Percentiles rank a stretch among this genome's conserved stretches.
phyloP scores from a whole-genome alignment of 768 basidiomycete genomes.

The Lentinula boryana region DNA sequence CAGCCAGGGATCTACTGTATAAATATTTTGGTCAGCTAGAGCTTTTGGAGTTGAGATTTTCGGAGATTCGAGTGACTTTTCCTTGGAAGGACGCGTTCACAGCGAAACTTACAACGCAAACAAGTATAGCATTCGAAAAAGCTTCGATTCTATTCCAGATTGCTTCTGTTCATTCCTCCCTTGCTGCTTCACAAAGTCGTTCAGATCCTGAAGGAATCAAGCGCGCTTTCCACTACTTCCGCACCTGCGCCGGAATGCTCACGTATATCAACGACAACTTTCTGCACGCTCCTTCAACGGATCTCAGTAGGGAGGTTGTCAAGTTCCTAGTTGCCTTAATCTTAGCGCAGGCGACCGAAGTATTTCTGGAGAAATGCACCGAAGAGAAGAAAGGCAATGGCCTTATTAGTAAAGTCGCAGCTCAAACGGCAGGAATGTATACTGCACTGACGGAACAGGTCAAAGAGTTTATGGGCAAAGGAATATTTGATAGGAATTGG shows the following conservation, averaged over 20 bases:
- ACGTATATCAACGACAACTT: slow-evolving; percentile 99
- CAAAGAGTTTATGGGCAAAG: slow-evolving; percentile 96
- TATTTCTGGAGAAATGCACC: slow-evolving; percentile 93
- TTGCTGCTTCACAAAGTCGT: slow-evolving; percentile 80
- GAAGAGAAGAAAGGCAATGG: slow-evolving; percentile 84
- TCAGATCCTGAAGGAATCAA: slow-evolving; percentile 90
- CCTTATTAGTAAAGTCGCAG: slow-evolving; percentile 77
- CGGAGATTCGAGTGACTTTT: slow-evolving; percentile 94
- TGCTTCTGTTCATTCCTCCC: slow-evolving; percentile 87
- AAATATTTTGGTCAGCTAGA: slow-evolving; percentile 99
- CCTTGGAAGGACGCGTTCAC: slow-evolving; percentile 98
- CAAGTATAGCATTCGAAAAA: slow-evolving; percentile 97
- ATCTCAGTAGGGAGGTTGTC: slow-evolving; percentile 90
- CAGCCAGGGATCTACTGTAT: slow-evolving; percentile 94
- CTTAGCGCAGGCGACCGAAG: slow-evolving; percentile 90
- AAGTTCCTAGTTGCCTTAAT: slow-evolving; percentile 88
- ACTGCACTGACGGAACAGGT: slow-evolving; percentile 80
- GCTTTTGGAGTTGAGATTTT: slow-evolving; percentile 91
- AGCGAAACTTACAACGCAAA: slow-evolving; percentile 87
- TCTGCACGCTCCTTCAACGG: slow-evolving; percentile 93
- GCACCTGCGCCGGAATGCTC: slow-evolving; percentile 91
- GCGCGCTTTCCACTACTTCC: slow-evolving; percentile 87
- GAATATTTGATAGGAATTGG: slow-evolving; percentile 95
- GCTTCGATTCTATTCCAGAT: slow-evolving; percentile 97
- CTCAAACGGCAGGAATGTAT: slow-evolving; percentile 81